Base-by-base conservation (phyloP, 78 protist genomes). In the Bigelowiella natans region DNA sequence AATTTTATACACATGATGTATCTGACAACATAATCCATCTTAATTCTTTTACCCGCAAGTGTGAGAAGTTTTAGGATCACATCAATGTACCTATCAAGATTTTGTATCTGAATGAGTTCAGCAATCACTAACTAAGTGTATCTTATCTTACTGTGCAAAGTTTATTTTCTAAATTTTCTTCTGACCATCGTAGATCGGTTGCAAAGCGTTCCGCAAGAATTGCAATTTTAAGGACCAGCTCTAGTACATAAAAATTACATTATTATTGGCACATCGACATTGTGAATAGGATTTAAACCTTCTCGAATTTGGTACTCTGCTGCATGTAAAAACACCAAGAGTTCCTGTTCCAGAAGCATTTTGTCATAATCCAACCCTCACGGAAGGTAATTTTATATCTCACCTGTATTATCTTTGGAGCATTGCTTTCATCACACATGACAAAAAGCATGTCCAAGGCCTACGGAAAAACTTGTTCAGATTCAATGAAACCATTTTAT, bases 61-160 rank as follows among this genome's bases (percentile, higher is more conserved):
- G 89, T 31, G 88, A 97, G 92, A 40, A 98, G 95, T 31, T 89
- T 86, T 34, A 97, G 82, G 90, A 97, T 93, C 63, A 92, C 94
- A 88, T 98, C 98, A 38, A 98, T 92, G 93, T 97, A 98, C 97
- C 98, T n/a, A n/a, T n/a, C n/a, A n/a, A n/a, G n/a, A n/a, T n/a
- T n/a, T n/a, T n/a, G n/a, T n/a, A n/a, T n/a, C n/a, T n/a, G n/a
- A n/a, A n/a, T n/a, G n/a, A n/a, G n/a, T n/a, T n/a, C n/a, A n/a
- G n/a, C n/a, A n/a, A n/a, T n/a, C n/a, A n/a, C n/a, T n/a, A n/a
- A n/a, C n/a, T n/a, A n/a, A n/a, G n/a, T n/a, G n/a, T n/a, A n/a
- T n/a, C n/a, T n/a, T n/a, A n/a, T n/a, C n/a, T n/a, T n/a, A n/a
- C n/a, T n/a, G n/a, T n/a, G n/a, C n/a, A n/a, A n/a, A n/a, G n/a